Percentiles rank a stretch among this genome's conserved stretches.
Evolutionary conservation across 257 asterid genomes (phyloP).

Genomic region (Solanum lycopersicoides): DNA sequence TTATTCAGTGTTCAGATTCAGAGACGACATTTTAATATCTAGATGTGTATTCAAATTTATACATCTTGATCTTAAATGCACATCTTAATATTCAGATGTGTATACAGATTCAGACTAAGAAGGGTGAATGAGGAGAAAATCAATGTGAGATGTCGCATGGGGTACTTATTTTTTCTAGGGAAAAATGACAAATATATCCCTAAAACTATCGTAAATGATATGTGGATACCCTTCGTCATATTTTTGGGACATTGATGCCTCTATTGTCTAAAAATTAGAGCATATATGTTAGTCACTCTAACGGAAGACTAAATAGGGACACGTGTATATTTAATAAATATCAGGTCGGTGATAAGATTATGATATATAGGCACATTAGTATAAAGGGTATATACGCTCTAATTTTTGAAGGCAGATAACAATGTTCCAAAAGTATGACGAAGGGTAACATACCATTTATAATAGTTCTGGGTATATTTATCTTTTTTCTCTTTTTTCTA

Average conservation of each 20-base stretch:
- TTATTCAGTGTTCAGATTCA: neutral
- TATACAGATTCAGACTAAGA: no score
- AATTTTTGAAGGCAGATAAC: rapidly evolving
- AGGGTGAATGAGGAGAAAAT: neutral
- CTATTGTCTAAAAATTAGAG: neutral
- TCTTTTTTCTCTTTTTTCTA: neutral
- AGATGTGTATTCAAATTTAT: no score
- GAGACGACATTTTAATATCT: no score
- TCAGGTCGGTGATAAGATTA: neutral
- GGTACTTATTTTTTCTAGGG: neutral
- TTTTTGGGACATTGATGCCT: neutral
- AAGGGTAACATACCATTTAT: no score
- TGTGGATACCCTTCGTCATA: rapidly evolving
- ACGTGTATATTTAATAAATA: neutral
- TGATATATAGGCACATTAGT: neutral
- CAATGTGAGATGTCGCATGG: neutral
- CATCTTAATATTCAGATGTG: neutral
- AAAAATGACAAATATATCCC: rapidly evolving
- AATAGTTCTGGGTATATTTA: no score
- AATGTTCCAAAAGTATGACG: no score
- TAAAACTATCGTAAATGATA: neutral
- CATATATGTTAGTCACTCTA: neutral
- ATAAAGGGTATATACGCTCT: no score
- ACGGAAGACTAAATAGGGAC: neutral
- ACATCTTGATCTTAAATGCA: neutral